Evolutionary conservation across 345 rosid genomes (phyloP).

Genomic region (Brassica incana): DNA sequence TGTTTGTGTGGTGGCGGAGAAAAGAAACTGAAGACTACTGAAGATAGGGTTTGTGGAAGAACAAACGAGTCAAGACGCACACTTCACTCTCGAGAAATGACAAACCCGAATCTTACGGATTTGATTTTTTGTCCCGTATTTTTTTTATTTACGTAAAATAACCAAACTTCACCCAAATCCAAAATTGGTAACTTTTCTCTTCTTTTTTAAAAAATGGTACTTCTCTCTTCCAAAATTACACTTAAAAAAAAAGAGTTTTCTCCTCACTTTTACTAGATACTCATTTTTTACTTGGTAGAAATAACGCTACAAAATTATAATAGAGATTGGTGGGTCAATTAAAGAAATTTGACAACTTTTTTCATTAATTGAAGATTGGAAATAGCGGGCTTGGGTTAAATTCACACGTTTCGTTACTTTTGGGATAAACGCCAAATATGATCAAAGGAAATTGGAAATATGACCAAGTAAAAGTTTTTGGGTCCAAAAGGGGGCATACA

Average conservation of each 20-base stretch:
- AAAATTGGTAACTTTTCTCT: not conserved
- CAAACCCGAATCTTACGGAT: constrained; percentile 20
- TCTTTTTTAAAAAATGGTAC: not conserved
- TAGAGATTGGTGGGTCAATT: not conserved
- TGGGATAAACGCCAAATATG: not conserved
- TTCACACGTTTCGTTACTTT: not conserved
- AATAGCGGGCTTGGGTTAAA: not conserved
- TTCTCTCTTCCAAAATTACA: too few relatives aligned
- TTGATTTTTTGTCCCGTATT: not conserved
- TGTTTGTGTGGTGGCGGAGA: constrained; percentile 38
- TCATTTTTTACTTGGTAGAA: not conserved
- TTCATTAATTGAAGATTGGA: not conserved
- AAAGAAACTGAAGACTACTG: constrained; percentile 18
- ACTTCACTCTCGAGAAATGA: not conserved
- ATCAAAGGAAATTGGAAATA: not conserved
- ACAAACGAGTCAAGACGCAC: constrained; percentile 11
- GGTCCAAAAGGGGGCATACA: not conserved
- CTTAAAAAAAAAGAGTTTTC: too few relatives aligned
- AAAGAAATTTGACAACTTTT: not conserved
- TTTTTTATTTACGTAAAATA: not conserved
- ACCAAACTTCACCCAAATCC: not conserved
- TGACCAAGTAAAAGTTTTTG: not conserved
- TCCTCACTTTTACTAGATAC: not conserved
- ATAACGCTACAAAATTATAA: not conserved
- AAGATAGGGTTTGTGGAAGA: constrained; percentile 26